These are phyloP conservation scores for Cardamine occulta DNA, from an alignment of 345 rosid genomes.

Conservation along the genomic window DNA sequence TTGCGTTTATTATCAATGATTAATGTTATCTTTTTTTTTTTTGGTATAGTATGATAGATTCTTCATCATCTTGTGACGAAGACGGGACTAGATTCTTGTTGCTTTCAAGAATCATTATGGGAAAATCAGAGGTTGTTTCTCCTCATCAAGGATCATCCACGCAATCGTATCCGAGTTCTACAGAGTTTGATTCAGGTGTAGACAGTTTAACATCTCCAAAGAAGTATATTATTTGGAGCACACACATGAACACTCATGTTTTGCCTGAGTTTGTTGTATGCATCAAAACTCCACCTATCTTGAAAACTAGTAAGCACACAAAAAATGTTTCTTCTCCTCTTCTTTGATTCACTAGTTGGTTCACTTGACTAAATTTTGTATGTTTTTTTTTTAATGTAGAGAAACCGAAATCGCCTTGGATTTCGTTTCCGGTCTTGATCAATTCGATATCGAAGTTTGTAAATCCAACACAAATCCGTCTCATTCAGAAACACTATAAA, in stretches of 20 bases:
- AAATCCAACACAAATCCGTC: slow-evolving; percentile 39
- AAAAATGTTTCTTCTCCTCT: background rate
- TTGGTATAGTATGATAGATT: slow-evolving; percentile 2
- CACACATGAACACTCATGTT: slow-evolving; percentile 67
- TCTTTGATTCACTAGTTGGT: slow-evolving; percentile 2
- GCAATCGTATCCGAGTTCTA: slow-evolving; percentile 58
- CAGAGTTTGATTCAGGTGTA: slow-evolving; percentile 69
- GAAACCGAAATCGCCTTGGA: slow-evolving; percentile 69
- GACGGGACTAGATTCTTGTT: slow-evolving; percentile 62
- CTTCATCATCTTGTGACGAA: slow-evolving; percentile 45
- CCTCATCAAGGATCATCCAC: slow-evolving; percentile 25
- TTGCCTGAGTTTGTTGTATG: slow-evolving; percentile 64
- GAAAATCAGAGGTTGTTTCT: slow-evolving; percentile 57
- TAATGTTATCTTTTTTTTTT: background rate
- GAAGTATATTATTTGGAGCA: slow-evolving; percentile 69
- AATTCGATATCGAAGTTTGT: slow-evolving; percentile 57
- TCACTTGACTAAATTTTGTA: slow-evolving; percentile 4
- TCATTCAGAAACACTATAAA: slow-evolving; percentile 50
- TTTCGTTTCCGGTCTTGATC: slow-evolving; percentile 59
- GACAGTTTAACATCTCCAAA: slow-evolving; percentile 54
- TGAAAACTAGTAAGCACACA: slow-evolving; percentile 38
- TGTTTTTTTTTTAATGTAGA: slow-evolving; percentile 23
- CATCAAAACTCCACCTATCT: slow-evolving; percentile 54
- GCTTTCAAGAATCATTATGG: slow-evolving; percentile 66
- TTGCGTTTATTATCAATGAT: background rate